Evolutionary conservation across 2,329 filamentous ascomycete species (phyloP), one percentile per base, ranked within the genome.

Genomic region (Aspergillus sp.): DNA sequence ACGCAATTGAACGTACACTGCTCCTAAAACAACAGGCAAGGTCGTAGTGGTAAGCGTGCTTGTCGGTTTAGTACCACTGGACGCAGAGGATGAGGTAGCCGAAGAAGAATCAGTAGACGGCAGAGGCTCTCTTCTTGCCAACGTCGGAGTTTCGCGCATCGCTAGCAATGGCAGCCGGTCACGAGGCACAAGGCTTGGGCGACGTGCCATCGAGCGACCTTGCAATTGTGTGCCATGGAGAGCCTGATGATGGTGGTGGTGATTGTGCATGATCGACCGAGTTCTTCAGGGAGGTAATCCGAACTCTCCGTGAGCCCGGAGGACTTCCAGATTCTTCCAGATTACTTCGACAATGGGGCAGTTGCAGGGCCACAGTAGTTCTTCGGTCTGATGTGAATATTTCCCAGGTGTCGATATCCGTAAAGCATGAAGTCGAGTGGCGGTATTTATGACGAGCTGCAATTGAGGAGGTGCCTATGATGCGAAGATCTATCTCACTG

Each of bases 1-100:
- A 53, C 30, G 30, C 17, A 55, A 43, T 21, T 48, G 56, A 38
- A 52, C 90, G 80, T 86, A 92, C 89, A 85, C 83, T 63, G 91
- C 82, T 70, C 88, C 88, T 4, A 93, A 78, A 43, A 85, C 82
- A 64, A 95, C 89, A 6, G 89, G 85, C 47, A 92, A 67, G 3
- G 85, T 87, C 54, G 85, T 84, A n/a, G 82, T 80, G 45, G 78
- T 81, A 43, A 78, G 60, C n/a, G 73, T 76, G 59, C 81, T 82
- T 36, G 81, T 78, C 0, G 87, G 82, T 71, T 88, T 90, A n/a
- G 60, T 69, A 41, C 72, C 70, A 45, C 69, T 64, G 23, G 69
- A 57, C 57, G 70, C 70, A 6, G 68, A 60, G 36, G 63, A 60
- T 13, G 55, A 53, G 52, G 47, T 62, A 48, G 23, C 32, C 32